Evolutionary conservation across 805 yeast species (phyloP).

Genomic region (Myxozyma neotropica): DNA sequence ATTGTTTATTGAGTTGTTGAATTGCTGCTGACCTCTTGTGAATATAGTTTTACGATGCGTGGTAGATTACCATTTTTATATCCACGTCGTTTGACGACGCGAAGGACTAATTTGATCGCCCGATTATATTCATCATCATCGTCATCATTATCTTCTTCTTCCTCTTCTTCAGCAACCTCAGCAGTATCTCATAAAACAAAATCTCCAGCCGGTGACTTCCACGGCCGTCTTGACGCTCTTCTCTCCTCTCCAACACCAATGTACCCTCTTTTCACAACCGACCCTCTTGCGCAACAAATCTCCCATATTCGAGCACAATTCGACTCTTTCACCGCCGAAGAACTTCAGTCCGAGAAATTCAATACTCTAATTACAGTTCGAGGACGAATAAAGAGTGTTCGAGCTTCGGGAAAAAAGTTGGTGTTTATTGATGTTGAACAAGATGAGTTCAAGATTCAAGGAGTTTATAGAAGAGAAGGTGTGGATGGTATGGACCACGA

Average conservation of each 20-base stretch:
- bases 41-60: too few species aligned
- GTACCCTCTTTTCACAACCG: slow-evolving; percentile 21
- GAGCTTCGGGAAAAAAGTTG: slow-evolving; percentile 71
- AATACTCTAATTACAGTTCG: slow-evolving; percentile 41
- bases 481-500: slow-evolving; percentile 46
- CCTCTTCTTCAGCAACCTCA: not conserved
- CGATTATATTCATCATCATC: too few species aligned
- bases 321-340: slow-evolving; percentile 11
- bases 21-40: too few species aligned
- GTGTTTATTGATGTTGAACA: slow-evolving; percentile 69
- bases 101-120: too few species aligned
- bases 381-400: slow-evolving; percentile 61
- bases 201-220: slow-evolving; percentile 15
- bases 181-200: not conserved
- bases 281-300: slow-evolving; percentile 1
- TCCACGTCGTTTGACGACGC: too few species aligned
- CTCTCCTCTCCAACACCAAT: slow-evolving; percentile 1
- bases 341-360: not conserved
- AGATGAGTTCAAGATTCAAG: slow-evolving; percentile 60
- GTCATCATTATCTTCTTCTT: not conserved
- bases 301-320: slow-evolving; percentile 5
- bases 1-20: not conserved
- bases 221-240: slow-evolving; percentile 20
- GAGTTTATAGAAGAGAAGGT: slow-evolving; percentile 59
- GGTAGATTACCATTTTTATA: too few species aligned